Conservation (phyloP, 306 rosid species). For the Potentilla sterilis region DNA sequence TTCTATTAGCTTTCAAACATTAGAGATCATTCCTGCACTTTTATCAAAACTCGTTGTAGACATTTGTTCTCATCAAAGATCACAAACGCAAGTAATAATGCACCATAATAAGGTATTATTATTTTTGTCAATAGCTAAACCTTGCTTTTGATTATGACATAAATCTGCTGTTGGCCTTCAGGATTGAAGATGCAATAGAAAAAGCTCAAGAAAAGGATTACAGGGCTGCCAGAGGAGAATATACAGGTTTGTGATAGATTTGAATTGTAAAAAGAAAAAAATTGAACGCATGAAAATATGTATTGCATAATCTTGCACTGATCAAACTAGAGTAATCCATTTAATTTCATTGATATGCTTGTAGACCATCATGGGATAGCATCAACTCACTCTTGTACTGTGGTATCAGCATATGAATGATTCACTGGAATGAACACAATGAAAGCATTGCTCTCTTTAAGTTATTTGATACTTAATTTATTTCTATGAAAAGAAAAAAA, state of each 20-base stretch:
- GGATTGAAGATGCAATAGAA: slow-evolving; percentile 46
- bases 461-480: too few relatives aligned
- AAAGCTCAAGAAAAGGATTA: slow-evolving; percentile 31
- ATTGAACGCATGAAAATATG: not conserved
- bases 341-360: not conserved
- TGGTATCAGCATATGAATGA: not conserved
- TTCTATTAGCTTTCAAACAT: not conserved
- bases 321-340: not conserved
- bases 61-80: slow-evolving; percentile 1
- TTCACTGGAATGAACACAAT: not conserved
- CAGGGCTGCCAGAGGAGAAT: slow-evolving; percentile 28
- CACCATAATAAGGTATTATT: not conserved
- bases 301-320: not conserved
- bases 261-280: not conserved
- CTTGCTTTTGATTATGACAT: not conserved
- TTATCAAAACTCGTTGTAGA: not conserved
- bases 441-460: not conserved
- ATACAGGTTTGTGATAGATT: slow-evolving; percentile 35
- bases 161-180: slow-evolving; percentile 25
- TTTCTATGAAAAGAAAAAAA: not conserved
- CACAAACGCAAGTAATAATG: not conserved
- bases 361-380: not conserved
- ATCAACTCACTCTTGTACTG: not conserved
- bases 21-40: not conserved
- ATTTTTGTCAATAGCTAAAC: not conserved